Evolutionary conservation across 371 early-diverging fungal species (phyloP).

Genomic region (Mortierella sp.): DNA sequence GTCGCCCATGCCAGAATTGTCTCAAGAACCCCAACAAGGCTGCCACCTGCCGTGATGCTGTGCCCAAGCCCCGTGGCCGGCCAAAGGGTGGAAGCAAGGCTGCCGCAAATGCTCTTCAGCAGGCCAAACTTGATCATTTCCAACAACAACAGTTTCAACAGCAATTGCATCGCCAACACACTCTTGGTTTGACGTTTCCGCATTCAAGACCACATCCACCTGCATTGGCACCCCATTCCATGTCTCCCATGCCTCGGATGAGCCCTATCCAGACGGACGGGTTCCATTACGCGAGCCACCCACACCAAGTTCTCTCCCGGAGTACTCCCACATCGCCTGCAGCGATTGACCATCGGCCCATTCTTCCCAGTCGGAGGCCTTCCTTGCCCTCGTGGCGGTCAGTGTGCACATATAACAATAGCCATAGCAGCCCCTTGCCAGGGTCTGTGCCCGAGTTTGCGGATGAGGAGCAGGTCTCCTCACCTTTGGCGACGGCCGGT

Average conservation of each 20-base stretch:
- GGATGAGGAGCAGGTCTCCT: not conserved
- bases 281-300: no score
- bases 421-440: not conserved
- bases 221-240: slow-evolving; percentile 5
- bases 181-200: slow-evolving; percentile 62
- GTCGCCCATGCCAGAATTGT: slow-evolving; percentile 48
- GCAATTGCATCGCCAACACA: slow-evolving; percentile 20
- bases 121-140: slow-evolving; percentile 30
- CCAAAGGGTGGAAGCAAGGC: slow-evolving; percentile 55
- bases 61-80: slow-evolving; percentile 51
- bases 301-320: slow-evolving; percentile 7
- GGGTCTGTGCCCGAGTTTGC: not conserved
- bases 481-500: not conserved
- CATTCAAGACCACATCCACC: slow-evolving; percentile 6
- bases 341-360: slow-evolving; percentile 22
- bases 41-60: slow-evolving; percentile 42
- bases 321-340: slow-evolving; percentile 39
- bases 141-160: slow-evolving; percentile 26
- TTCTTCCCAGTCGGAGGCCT: slow-evolving; percentile 18
- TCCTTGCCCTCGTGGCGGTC: slow-evolving; percentile 34
- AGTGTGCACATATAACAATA: slow-evolving; percentile 21
- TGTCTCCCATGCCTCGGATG: not conserved
- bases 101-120: slow-evolving; percentile 39
- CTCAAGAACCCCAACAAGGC: slow-evolving; percentile 48
- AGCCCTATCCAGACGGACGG: not conserved